phyloP scores from a whole-genome alignment of 2,329 filamentous ascomycete species.

The Curvularia lunata region DNA sequence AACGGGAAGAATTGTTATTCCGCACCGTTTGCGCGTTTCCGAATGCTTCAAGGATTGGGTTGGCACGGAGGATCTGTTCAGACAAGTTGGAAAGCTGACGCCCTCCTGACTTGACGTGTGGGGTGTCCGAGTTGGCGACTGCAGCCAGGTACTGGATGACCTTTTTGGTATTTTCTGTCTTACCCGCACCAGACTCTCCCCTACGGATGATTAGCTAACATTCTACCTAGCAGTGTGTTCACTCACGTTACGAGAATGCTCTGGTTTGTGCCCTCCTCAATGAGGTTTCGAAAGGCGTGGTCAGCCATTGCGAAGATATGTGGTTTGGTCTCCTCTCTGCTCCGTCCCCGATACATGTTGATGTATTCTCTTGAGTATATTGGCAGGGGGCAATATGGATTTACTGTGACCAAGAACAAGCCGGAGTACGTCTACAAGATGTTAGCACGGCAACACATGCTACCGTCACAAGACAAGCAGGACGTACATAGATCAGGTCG shows the following conservation, averaged over 20 bases:
- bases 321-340: conserved; percentile 90
- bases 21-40: conserved; percentile 97
- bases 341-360: conserved; percentile 95
- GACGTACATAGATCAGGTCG: conserved; percentile 81
- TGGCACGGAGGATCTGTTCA: conserved; percentile 93
- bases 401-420: conserved; percentile 94
- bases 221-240: neutral
- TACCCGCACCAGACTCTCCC: conserved; percentile 95
- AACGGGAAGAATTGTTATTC: conserved; percentile 98
- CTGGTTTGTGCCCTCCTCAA: conserved; percentile 94
- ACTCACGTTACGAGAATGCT: conserved; percentile 89
- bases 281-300: conserved; percentile 91
- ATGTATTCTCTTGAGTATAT: conserved; percentile 98
- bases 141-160: conserved; percentile 98
- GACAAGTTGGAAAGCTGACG: conserved; percentile 83
- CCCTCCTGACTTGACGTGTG: conserved; percentile 64
- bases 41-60: conserved; percentile 96
- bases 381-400: conserved; percentile 91
- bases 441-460: conserved; percentile 1
- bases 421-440: conserved; percentile 83
- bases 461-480: neutral
- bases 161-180: conserved; percentile 99
- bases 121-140: conserved; percentile 83
- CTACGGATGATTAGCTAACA: conserved; percentile 43
- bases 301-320: conserved; percentile 99